A percentile compares a stretch with the other conserved stretches of the same genome.
These are phyloP conservation scores for Chaetomium strumarium DNA, from an alignment of 2,329 filamentous ascomycete genomes.

Conservation along the genomic window DNA sequence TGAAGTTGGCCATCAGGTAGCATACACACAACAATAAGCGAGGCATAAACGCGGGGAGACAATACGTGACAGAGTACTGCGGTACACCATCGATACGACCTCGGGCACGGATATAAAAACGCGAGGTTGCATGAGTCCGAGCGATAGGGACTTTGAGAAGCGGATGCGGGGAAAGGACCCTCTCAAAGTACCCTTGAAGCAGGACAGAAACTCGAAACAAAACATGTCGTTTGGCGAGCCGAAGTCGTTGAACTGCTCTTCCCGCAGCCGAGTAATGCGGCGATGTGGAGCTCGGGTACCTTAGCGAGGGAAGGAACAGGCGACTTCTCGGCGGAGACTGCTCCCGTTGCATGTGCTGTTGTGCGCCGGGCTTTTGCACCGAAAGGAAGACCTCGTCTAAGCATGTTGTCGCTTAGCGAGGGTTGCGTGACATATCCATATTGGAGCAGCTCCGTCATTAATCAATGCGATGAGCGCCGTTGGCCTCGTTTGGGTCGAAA, in stretches of 20 bases:
- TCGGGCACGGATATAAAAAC: slow-evolving; percentile 21
- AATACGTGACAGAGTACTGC: background rate
- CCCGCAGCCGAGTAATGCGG: slow-evolving; percentile 19
- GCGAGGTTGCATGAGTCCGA: slow-evolving; percentile 15
- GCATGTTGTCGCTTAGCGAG: background rate
- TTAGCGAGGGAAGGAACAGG: background rate
- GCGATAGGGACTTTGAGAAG: slow-evolving; percentile 18
- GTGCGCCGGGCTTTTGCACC: background rate
- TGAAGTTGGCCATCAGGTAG: no score
- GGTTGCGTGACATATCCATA: background rate
- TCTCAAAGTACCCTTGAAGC: slow-evolving; percentile 6
- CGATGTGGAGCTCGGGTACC: background rate
- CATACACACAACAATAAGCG: no score
- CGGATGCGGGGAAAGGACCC: slow-evolving; percentile 13
- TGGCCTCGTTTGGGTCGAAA: background rate
- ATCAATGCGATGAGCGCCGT: background rate
- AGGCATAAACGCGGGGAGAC: slow-evolving; percentile 11
- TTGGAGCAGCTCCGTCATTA: background rate
- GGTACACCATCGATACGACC: slow-evolving; percentile 4
- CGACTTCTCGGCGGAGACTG: background rate
- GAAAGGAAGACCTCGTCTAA: background rate
- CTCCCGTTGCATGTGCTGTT: background rate
- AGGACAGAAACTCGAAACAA: slow-evolving; percentile 18
- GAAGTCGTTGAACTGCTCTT: slow-evolving; percentile 2
- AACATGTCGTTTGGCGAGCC: slow-evolving; percentile 13